These are phyloP conservation scores for Tolypocladium ovalisporum DNA, from an alignment of 2,329 filamentous ascomycete genomes.

Conservation along the genomic window DNA sequence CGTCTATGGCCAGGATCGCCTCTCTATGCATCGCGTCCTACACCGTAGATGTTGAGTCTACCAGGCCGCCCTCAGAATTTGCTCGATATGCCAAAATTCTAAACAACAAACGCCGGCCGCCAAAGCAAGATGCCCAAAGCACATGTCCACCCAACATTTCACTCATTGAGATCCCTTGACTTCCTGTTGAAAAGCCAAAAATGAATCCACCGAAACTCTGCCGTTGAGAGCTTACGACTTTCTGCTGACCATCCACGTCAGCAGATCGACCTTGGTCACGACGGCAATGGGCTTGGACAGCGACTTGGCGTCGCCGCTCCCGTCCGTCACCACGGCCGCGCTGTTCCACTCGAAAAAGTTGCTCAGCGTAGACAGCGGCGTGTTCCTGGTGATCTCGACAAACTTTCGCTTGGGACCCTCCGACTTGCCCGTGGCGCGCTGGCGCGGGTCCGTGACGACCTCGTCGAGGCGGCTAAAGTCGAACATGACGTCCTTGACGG, in stretches of 20 bases:
- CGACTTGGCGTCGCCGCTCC: constrained; percentile 40
- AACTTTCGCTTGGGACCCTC: constrained; percentile 54
- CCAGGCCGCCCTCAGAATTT: constrained; percentile 8
- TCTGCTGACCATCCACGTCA: constrained; percentile 81
- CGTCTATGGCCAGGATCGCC: neutral
- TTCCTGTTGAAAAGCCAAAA: constrained; percentile 16
- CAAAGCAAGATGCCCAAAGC: neutral
- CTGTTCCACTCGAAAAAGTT: constrained; percentile 98
- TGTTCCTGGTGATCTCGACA: constrained; percentile 89
- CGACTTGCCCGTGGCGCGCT: constrained; percentile 35
- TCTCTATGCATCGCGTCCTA: neutral
- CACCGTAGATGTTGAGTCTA: constrained; percentile 32
- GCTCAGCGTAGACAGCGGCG: constrained; percentile 70
- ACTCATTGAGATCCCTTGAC: constrained; percentile 10
- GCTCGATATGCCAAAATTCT: constrained; percentile 1
- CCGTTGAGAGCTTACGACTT: constrained; percentile 15
- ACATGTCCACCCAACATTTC: neutral
- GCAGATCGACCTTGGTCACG: constrained; percentile 90
- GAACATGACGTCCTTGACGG: constrained; percentile 89
- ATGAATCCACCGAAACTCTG: neutral
- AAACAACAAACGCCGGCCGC: neutral
- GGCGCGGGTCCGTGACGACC: constrained; percentile 77
- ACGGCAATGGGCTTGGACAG: constrained; percentile 73
- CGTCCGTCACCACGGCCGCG: constrained; percentile 86
- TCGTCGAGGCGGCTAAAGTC: constrained; percentile 82